Evolutionary conservation across 257 asterid species (phyloP).

Genomic region (Cruciata laevipes): DNA sequence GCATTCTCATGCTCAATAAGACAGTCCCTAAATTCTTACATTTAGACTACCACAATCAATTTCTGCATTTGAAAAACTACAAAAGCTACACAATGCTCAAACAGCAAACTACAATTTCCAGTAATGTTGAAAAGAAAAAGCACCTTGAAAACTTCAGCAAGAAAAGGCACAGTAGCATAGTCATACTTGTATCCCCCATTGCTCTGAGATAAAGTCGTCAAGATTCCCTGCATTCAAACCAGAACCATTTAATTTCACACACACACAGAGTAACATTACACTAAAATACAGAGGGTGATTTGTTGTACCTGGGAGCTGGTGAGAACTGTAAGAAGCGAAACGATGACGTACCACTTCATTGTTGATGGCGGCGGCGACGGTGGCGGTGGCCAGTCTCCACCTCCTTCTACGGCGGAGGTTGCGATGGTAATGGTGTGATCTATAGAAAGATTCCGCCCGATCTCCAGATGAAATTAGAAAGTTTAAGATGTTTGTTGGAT

Average conservation of each 20-base stretch:
- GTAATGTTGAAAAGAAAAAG: neutral
- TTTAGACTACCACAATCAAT: neutral
- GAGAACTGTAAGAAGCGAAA: conserved; percentile 75
- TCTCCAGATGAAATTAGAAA: neutral
- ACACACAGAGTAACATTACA: conserved; percentile 4
- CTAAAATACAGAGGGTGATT: neutral
- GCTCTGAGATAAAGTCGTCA: conserved; percentile 88
- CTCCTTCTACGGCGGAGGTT: conserved; percentile 7
- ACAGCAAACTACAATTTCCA: too few relatives aligned
- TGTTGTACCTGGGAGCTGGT: conserved; percentile 88
- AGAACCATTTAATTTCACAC: neutral
- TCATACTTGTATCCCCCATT: conserved; percentile 82
- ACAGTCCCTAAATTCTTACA: neutral
- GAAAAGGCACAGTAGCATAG: conserved; percentile 96
- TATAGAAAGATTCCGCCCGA: neutral
- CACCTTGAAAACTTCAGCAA: conserved; percentile 96
- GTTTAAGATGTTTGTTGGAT: neutral
- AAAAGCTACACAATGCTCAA: neutral
- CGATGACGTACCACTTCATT: conserved; percentile 97
- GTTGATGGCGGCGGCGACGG: neutral
- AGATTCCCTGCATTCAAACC: conserved; percentile 55
- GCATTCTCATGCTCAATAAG: neutral
- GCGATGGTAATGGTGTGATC: conserved; percentile 9
- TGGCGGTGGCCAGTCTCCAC: neutral
- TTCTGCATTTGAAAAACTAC: neutral